Conservation (phyloP, 768 basidiomycete genomes). For the Strobilomyces dryophilus region DNA sequence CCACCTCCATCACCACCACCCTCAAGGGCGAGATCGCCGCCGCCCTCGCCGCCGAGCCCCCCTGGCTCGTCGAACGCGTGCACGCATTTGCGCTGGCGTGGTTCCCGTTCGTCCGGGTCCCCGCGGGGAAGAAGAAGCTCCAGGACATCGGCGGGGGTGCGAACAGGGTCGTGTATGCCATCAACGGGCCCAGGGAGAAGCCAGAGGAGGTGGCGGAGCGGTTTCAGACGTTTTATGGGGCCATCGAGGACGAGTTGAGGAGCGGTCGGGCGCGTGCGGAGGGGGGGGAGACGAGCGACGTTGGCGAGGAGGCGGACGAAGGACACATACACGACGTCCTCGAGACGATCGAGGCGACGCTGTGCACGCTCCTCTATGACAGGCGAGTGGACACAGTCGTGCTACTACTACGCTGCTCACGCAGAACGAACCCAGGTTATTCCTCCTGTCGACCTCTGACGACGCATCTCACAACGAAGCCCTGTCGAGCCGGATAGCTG, state of each 20-base stretch:
- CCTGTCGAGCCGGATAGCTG: conserved; percentile 83
- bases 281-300: not conserved
- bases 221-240: not conserved
- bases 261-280: not conserved
- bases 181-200: conserved; percentile 37
- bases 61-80: conserved; percentile 62
- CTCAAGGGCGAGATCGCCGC: conserved; percentile 55
- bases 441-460: conserved; percentile 67
- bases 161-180: conserved; percentile 29
- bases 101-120: conserved; percentile 51
- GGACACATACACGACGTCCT: conserved; percentile 54
- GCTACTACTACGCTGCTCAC: not conserved
- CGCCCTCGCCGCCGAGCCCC: conserved; percentile 38
- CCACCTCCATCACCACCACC: conserved; percentile 48
- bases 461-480: conserved; percentile 90
- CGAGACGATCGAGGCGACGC: conserved; percentile 66
- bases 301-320: conserved; percentile 35
- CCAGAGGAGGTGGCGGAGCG: conserved; percentile 46
- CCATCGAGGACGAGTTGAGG: not conserved
- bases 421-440: conserved; percentile 51
- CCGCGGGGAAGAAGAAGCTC: conserved; percentile 29
- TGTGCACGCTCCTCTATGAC: conserved; percentile 82
- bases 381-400: conserved; percentile 39
- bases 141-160: conserved; percentile 28
- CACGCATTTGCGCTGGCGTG: conserved; percentile 50